Evolutionary conservation across 352 stramenopile species (phyloP).

Genomic region (Phytophthora ohioensis): DNA sequence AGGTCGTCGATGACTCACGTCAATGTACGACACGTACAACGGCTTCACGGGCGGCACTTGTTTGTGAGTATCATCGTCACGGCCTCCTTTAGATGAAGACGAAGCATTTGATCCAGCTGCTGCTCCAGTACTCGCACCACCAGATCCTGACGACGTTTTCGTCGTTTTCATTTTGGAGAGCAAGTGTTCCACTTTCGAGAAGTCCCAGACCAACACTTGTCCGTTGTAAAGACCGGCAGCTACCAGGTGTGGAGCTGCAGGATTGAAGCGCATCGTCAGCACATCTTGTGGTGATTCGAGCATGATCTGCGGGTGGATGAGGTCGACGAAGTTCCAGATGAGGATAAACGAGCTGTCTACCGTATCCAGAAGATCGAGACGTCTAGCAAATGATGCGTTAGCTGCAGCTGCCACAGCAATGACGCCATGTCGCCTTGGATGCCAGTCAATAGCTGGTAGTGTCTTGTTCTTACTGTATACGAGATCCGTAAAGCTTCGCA

Average conservation of each 20-base stretch:
- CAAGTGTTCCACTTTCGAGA: conserved; percentile 76
- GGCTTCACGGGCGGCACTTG: conserved; percentile 77
- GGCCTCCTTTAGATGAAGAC: conserved; percentile 26
- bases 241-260: conserved; percentile 84
- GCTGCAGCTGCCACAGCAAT: conserved; percentile 88
- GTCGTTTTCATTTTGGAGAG: conserved; percentile 64
- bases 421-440: conserved; percentile 89
- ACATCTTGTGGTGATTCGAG: conserved; percentile 93
- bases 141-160: conserved; percentile 40
- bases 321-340: conserved; percentile 94
- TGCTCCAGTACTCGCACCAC: conserved; percentile 5
- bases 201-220: conserved; percentile 94
- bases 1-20: conserved; percentile 85
- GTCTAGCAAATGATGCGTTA: conserved; percentile 82
- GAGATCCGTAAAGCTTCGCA: conserved; percentile 94
- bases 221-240: conserved; percentile 86
- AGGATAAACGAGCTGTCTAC: conserved; percentile 92
- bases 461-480: conserved; percentile 95
- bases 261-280: conserved; percentile 91
- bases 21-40: conserved; percentile 86
- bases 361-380: conserved; percentile 78
- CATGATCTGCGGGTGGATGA: conserved; percentile 95
- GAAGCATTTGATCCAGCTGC: conserved; percentile 21
- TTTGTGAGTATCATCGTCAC: conserved; percentile 64
- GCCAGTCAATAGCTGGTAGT: conserved; percentile 91